phyloP scores from a whole-genome alignment of 2,329 filamentous ascomycete genomes.

The Alternaria gaisen region DNA sequence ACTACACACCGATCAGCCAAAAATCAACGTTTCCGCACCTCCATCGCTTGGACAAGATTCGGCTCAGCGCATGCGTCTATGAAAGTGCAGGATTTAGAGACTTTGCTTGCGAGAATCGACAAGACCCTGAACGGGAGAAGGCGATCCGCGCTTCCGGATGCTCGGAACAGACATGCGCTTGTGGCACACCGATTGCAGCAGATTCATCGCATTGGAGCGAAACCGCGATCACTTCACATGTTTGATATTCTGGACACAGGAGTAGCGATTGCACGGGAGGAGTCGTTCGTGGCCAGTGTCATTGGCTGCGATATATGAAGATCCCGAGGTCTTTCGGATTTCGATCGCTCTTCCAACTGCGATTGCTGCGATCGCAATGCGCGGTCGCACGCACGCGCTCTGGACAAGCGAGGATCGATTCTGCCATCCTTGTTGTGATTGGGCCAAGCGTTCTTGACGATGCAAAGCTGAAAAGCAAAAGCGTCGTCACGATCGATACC shows the following conservation, averaged over 20 bases:
- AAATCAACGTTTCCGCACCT: neutral
- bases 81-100: neutral
- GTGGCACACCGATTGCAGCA: conserved; percentile 2
- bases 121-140: conserved; percentile 3
- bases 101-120: conserved; percentile 2
- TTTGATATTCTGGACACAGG: neutral
- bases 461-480: conserved; percentile 6
- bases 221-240: neutral
- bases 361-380: neutral
- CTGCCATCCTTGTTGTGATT: conserved; percentile 4
- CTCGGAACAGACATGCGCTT: conserved; percentile 4
- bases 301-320: neutral
- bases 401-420: conserved; percentile 4
- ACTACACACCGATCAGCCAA: conserved; percentile 7
- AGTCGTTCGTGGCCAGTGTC: neutral
- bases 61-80: conserved; percentile 5
- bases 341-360: neutral
- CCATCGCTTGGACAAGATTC: conserved; percentile 11
- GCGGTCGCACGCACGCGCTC: neutral
- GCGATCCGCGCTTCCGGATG: neutral
- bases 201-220: neutral
- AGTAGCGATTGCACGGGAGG: neutral
- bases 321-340: neutral
- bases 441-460: conserved; percentile 1
- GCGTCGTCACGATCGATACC: conserved; percentile 1